Evolutionary conservation across 441 rosid species (phyloP).

Genomic region (Populus tomentosa): DNA sequence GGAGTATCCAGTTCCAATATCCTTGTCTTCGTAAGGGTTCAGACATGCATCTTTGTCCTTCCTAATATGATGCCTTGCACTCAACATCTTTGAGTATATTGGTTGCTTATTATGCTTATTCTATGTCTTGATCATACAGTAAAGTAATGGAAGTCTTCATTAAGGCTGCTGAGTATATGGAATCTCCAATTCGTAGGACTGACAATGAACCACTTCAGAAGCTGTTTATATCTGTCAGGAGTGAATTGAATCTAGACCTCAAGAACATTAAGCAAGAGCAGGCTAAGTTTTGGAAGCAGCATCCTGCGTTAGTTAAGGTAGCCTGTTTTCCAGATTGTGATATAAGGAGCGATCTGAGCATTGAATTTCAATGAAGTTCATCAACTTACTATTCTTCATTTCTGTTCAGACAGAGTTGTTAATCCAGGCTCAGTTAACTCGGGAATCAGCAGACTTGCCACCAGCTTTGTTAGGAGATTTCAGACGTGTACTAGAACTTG

Average conservation of each 20-base stretch:
- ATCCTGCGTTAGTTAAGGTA: constrained; percentile 97
- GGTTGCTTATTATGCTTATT: constrained; percentile 12
- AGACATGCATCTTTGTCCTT: neutral
- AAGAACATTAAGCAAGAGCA: constrained; percentile 99
- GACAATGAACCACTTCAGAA: constrained; percentile 97
- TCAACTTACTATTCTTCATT: constrained; percentile 14
- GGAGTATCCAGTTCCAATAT: neutral
- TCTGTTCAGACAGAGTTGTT: constrained; percentile 83
- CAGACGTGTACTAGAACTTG: constrained; percentile 86
- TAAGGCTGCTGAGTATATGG: constrained; percentile 96
- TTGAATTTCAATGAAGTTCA: constrained; percentile 7
- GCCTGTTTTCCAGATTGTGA: constrained; percentile 11
- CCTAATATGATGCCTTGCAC: neutral
- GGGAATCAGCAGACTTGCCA: constrained; percentile 64
- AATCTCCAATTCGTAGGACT: constrained; percentile 93
- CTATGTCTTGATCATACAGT: constrained; percentile 42
- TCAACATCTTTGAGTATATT: neutral
- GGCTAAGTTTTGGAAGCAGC: constrained; percentile 99
- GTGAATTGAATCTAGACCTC: constrained; percentile 92
- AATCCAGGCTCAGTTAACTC: constrained; percentile 96
- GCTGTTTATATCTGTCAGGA: constrained; percentile 91
- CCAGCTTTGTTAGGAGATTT: constrained; percentile 81
- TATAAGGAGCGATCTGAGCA: constrained; percentile 5
- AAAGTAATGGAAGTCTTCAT: constrained; percentile 97
- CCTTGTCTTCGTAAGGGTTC: neutral